phyloP scores from a whole-genome alignment of 1,284 basidiomycete species.

The Rhizoctonia solani region DNA sequence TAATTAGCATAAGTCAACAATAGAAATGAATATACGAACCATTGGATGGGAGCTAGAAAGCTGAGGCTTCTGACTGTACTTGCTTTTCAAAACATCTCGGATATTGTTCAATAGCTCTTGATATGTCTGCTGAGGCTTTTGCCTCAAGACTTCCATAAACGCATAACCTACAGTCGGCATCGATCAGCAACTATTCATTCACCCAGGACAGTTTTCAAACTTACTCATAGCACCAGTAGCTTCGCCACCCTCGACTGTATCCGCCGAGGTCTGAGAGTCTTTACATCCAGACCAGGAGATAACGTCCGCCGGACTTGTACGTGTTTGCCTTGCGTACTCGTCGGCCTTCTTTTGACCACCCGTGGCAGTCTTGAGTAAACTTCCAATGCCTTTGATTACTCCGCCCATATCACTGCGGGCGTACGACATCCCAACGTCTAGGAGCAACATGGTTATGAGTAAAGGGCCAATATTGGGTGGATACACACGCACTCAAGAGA shows the following conservation, averaged over 20 bases:
- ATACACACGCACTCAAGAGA: conserved; percentile 51
- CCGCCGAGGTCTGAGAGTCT: conserved; percentile 91
- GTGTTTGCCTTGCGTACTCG: conserved; percentile 62
- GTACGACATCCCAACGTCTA: conserved; percentile 66
- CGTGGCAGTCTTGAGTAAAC: conserved; percentile 49
- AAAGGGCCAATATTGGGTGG: not conserved
- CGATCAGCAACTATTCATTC: not conserved
- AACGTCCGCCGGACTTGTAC: conserved; percentile 79
- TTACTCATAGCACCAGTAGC: conserved; percentile 84
- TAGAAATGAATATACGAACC: conserved; percentile 49
- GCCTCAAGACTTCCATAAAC: conserved; percentile 66
- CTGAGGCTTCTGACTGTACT: conserved; percentile 89
- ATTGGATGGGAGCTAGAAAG: conserved; percentile 79
- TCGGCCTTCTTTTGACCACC: conserved; percentile 59
- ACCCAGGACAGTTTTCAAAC: not conserved
- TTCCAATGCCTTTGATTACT: conserved; percentile 54
- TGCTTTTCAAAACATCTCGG: conserved; percentile 60
- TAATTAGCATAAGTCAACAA: not conserved
- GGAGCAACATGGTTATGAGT: not conserved
- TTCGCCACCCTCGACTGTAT: conserved; percentile 77
- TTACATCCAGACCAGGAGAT: conserved; percentile 90
- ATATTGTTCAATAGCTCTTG: conserved; percentile 75
- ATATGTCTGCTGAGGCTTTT: conserved; percentile 77
- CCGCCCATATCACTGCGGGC: conserved; percentile 78
- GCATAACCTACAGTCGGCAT: conserved; percentile 54